Base-by-base conservation (phyloP, 345 rosid species). In the Salix viminalis region DNA sequence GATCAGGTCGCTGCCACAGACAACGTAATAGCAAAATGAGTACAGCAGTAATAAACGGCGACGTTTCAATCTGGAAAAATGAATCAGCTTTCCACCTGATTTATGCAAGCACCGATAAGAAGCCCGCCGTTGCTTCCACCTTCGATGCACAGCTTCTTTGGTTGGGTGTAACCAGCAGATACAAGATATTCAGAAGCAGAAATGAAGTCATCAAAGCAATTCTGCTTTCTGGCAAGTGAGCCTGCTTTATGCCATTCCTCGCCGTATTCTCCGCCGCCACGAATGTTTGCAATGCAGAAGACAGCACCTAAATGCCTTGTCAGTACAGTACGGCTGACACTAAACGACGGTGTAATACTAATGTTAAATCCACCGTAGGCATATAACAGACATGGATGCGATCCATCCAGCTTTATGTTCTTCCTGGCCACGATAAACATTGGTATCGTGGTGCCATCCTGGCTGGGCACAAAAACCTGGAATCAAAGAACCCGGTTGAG, bases 261-360 rank as follows among this genome's bases (percentile, higher is more conserved):
- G 65, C 98, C 99, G 60, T 96, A 93, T 83, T 93, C 99, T 72
- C 98, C 99, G 36, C 99, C 99, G 28, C 99, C 99, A 18, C 98
- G 98, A 26, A 93, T 87, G 77, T 90, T 96, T 67, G 96, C 97
- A 74, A 96, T 76, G 81, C 97, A 93, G 81, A 73, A 86, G 64
- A 96, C 91, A 69, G 80, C 89, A 73, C 97, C 97, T 42, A 96
- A 84, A 83, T 96, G 90, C 79, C 87, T 89, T 28, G 85, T 79
- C 24, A 92, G 96, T 62, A 90, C 87, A 15, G 82, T 86, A 7
- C 97, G 97, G 56, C 84, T 81, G n/a, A 87, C 89, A 61, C 88
- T 90, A 67, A 93, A 96, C 23, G 86, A 89, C 5, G 98, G 98
- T 4, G 96, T 93, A 41, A 91, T 68, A 81, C 91, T 92, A 69